A percentile compares a stretch with the other conserved stretches of the same genome.
phyloP scores from a whole-genome alignment of 2,329 filamentous ascomycete species.

The Epichloe aotearoae region DNA sequence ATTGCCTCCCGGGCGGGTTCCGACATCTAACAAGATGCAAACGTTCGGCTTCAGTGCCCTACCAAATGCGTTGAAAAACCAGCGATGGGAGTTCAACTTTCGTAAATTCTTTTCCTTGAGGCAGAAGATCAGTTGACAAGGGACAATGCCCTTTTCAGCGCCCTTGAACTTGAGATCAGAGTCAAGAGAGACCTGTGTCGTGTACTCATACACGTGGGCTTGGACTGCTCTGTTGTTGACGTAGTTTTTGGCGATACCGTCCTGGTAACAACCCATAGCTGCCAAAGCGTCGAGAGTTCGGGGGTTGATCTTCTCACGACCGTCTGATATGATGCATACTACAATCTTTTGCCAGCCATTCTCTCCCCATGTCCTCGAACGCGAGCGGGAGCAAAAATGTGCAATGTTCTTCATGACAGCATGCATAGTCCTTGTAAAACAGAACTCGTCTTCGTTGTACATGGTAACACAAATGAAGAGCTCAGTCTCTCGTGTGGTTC shows the following conservation, averaged over 20 bases:
- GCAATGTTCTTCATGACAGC: conserved; percentile 97
- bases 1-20: conserved; percentile 76
- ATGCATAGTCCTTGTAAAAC: conserved; percentile 96
- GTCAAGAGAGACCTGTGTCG: conserved; percentile 92
- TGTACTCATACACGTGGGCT: conserved; percentile 97
- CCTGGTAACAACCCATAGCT: conserved; percentile 95
- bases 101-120: conserved; percentile 95
- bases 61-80: conserved; percentile 99
- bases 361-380: conserved; percentile 93
- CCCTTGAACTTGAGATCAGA: conserved; percentile 97
- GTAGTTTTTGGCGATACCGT: conserved; percentile 95
- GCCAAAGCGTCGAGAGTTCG: conserved; percentile 87
- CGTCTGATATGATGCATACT: conserved; percentile 91
- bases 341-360: conserved; percentile 99
- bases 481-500: conserved; percentile 77
- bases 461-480: conserved; percentile 95
- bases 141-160: conserved; percentile 96
- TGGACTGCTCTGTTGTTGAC: conserved; percentile 94
- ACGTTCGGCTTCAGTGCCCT: conserved; percentile 87
- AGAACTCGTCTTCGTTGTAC: conserved; percentile 97
- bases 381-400: conserved; percentile 85
- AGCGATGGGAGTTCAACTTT: conserved; percentile 95
- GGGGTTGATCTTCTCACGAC: conserved; percentile 78
- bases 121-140: conserved; percentile 96
- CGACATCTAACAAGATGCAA: conserved; percentile 92